Conservation (phyloP, 2,329 filamentous ascomycete genomes). For the Aureobasidium leucospermi region DNA sequence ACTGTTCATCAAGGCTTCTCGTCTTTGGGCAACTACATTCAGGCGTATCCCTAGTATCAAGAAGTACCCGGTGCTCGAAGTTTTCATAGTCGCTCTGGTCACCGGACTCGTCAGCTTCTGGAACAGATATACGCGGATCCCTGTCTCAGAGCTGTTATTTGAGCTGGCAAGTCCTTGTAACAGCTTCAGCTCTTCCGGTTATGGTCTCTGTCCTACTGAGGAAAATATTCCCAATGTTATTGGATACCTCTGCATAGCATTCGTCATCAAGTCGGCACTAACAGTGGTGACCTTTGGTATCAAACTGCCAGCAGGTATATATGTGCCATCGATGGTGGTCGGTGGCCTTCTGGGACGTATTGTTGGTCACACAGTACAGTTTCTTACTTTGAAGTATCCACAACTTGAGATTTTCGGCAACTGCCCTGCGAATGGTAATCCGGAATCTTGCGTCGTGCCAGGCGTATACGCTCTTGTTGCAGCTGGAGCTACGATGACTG, state of each 20-base stretch:
- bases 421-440: constrained; percentile 59
- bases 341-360: constrained; percentile 86
- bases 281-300: constrained; percentile 92
- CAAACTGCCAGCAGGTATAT: constrained; percentile 93
- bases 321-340: constrained; percentile 97
- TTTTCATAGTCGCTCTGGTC: constrained; percentile 75
- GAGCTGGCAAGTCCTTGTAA: constrained; percentile 87
- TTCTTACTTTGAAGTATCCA: constrained; percentile 66
- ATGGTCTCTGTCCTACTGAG: constrained; percentile 69
- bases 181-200: constrained; percentile 55
- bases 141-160: constrained; percentile 83
- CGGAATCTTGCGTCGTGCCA: constrained; percentile 82
- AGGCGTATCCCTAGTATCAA: constrained; percentile 76
- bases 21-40: constrained; percentile 83
- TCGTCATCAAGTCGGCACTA: constrained; percentile 81
- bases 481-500: constrained; percentile 95
- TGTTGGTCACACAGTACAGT: constrained; percentile 79
- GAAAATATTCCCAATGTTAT: constrained; percentile 77
- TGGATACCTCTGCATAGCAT: constrained; percentile 63
- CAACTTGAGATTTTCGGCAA: constrained; percentile 64
- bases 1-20: constrained; percentile 92
- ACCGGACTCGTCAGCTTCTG: constrained; percentile 86
- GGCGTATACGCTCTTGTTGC: constrained; percentile 96
- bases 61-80: constrained; percentile 74
- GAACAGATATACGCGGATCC: constrained; percentile 83